Percentiles rank a stretch among this genome's conserved stretches.
Conservation (phyloP, 352 stramenopile species). For the Pythium phragmiticola region DNA sequence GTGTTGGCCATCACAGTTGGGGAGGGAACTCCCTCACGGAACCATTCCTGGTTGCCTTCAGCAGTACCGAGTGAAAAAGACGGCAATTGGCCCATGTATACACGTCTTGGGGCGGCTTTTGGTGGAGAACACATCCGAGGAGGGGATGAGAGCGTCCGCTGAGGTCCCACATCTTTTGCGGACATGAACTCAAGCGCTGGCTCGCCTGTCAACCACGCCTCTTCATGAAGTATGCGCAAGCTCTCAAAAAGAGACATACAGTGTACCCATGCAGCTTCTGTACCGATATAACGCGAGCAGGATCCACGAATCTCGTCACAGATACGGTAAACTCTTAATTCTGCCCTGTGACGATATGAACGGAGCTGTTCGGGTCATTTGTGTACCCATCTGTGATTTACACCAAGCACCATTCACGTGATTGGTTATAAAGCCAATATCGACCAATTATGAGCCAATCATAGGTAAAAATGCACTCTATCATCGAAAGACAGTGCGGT, state of each 20-base stretch:
- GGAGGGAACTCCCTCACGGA: not conserved
- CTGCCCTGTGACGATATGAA: not conserved
- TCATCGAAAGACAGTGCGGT: not conserved
- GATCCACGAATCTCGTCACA: conserved; percentile 8
- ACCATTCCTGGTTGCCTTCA: not conserved
- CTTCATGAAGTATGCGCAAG: not conserved
- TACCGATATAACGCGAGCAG: not conserved
- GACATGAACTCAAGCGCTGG: not conserved
- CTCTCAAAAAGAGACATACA: conserved; percentile 12
- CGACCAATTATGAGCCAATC: conserved; percentile 13
- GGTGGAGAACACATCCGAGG: not conserved
- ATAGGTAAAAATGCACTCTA: conserved; percentile 2
- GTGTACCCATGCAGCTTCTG: not conserved
- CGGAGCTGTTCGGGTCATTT: not conserved
- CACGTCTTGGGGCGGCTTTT: not conserved
- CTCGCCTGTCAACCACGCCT: not conserved
- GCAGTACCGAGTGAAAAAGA: conserved; percentile 3
- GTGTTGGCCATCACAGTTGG: not conserved
- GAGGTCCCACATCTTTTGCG: not conserved
- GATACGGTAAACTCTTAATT: not conserved
- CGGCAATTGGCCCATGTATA: not conserved
- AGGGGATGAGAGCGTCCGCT: conserved; percentile 12
- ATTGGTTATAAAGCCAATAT: conserved; percentile 16
- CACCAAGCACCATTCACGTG: conserved; percentile 9
- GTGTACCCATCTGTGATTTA: conserved; percentile 22